phyloP scores from a whole-genome alignment of 1,139 yeast genomes.

The Sugiyamaella pinicola region DNA sequence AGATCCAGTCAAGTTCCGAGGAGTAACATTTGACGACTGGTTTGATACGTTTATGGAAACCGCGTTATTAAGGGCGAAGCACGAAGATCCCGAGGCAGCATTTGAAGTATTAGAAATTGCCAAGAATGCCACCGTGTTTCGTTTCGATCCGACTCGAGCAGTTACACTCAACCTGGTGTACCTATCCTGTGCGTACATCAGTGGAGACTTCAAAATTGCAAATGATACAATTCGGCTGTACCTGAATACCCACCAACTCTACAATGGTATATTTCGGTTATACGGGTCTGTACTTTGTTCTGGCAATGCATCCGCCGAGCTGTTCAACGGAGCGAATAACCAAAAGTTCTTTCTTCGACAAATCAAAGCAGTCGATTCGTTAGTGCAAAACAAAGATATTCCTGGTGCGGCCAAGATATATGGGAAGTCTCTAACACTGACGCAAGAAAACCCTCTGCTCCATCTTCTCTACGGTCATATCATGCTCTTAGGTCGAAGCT shows the following conservation, averaged over 20 bases:
- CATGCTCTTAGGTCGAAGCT: slow-evolving; percentile 80
- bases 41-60: slow-evolving; percentile 79
- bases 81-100: slow-evolving; percentile 70
- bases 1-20: slow-evolving; percentile 58
- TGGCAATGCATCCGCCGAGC: slow-evolving; percentile 58
- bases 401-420: slow-evolving; percentile 79
- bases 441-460: slow-evolving; percentile 64
- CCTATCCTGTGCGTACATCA: slow-evolving; percentile 63
- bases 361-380: slow-evolving; percentile 81
- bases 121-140: slow-evolving; percentile 35
- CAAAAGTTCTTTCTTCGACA: slow-evolving; percentile 90
- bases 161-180: slow-evolving; percentile 64
- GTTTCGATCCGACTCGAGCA: slow-evolving; percentile 38
- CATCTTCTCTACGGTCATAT: slow-evolving; percentile 77
- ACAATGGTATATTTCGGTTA: slow-evolving; percentile 65
- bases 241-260: slow-evolving; percentile 70
- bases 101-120: slow-evolving; percentile 72
- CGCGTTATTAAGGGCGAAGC: slow-evolving; percentile 64
- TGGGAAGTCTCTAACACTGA: slow-evolving; percentile 46
- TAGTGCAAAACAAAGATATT: slow-evolving; percentile 55
- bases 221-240: slow-evolving; percentile 63
- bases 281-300: slow-evolving; percentile 71
- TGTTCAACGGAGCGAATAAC: slow-evolving; percentile 74
- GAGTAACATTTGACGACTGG: slow-evolving; percentile 79
- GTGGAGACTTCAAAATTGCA: slow-evolving; percentile 54